These are phyloP conservation scores for Daphne laureola DNA, from an alignment of 441 rosid genomes.

Conservation along the genomic window DNA sequence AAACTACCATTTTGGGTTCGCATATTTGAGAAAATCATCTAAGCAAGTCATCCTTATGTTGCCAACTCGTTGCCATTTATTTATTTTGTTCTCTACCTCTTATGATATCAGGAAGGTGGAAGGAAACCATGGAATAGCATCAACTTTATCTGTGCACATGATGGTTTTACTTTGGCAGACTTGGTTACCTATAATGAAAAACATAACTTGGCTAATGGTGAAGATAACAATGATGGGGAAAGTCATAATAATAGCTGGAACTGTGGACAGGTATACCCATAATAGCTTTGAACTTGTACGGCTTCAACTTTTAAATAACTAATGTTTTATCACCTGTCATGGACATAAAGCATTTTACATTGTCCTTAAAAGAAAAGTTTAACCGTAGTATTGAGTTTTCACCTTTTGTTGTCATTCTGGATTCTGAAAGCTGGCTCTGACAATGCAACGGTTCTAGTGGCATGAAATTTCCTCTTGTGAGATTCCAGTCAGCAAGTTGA, in stretches of 20 bases:
- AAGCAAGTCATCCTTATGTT: conserved; percentile 1
- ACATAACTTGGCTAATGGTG: conserved; percentile 90
- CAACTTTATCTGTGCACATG: conserved; percentile 91
- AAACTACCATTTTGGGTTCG: no score
- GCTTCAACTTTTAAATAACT: background rate
- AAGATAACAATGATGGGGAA: conserved; percentile 93
- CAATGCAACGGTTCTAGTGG: no score
- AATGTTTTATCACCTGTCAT: no score
- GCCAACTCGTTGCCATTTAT: conserved; percentile 7
- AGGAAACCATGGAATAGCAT: conserved; percentile 93
- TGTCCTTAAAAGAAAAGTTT: no score
- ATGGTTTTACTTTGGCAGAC: conserved; percentile 88
- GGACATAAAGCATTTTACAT: no score
- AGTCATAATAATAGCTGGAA: conserved; percentile 91
- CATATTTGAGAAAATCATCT: background rate
- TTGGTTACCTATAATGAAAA: conserved; percentile 78
- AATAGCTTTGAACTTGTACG: conserved; percentile 3
- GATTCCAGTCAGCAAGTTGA: no score
- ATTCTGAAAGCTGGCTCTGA: no score
- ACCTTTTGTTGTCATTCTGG: no score
- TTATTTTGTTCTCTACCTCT: background rate
- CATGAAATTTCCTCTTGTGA: no score
- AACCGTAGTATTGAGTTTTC: no score
- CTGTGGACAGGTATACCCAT: conserved; percentile 71
- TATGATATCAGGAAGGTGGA: conserved; percentile 60